These are phyloP conservation scores for Kalaharituber pfeilii DNA, from an alignment of 2,329 filamentous ascomycete genomes.

Conservation along the genomic window DNA sequence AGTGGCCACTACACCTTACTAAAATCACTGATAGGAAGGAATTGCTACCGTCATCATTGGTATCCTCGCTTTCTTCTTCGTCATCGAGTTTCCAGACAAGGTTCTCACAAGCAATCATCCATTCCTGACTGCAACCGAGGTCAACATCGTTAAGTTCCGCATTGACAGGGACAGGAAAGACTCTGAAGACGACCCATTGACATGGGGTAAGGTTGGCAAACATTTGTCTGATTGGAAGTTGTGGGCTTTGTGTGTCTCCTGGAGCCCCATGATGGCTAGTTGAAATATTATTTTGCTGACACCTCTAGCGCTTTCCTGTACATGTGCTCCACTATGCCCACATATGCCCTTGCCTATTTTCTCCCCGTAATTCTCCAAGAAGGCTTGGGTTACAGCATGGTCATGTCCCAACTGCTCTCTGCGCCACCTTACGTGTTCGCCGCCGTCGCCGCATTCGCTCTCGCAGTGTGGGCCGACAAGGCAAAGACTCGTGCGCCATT, in stretches of 20 bases:
- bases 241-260: slow-evolving; percentile 33
- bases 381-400: slow-evolving; percentile 47
- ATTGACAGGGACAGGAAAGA: slow-evolving; percentile 44
- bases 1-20: background rate
- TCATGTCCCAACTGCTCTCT: slow-evolving; percentile 49
- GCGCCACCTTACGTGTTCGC: slow-evolving; percentile 53
- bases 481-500: slow-evolving; percentile 49
- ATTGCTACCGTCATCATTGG: slow-evolving; percentile 38
- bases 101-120: slow-evolving; percentile 28
- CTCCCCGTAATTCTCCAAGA: slow-evolving; percentile 50
- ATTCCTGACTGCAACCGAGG: slow-evolving; percentile 38
- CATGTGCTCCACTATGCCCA: slow-evolving; percentile 53
- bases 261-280: slow-evolving; percentile 21
- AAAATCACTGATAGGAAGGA: slow-evolving; percentile 23
- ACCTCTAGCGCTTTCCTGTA: slow-evolving; percentile 37
- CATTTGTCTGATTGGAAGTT: slow-evolving; percentile 39
- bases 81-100: slow-evolving; percentile 48
- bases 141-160: slow-evolving; percentile 25
- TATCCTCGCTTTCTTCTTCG: slow-evolving; percentile 37
- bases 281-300: slow-evolving; percentile 40
- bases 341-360: slow-evolving; percentile 65
- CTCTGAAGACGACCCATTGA: slow-evolving; percentile 32
- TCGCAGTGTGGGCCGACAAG: slow-evolving; percentile 48
- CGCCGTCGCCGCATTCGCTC: slow-evolving; percentile 42
- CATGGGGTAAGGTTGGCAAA: slow-evolving; percentile 32